These are phyloP conservation scores for Hemerocallis citrina DNA, from an alignment of 106 monocot species.

Conservation along the genomic window DNA sequence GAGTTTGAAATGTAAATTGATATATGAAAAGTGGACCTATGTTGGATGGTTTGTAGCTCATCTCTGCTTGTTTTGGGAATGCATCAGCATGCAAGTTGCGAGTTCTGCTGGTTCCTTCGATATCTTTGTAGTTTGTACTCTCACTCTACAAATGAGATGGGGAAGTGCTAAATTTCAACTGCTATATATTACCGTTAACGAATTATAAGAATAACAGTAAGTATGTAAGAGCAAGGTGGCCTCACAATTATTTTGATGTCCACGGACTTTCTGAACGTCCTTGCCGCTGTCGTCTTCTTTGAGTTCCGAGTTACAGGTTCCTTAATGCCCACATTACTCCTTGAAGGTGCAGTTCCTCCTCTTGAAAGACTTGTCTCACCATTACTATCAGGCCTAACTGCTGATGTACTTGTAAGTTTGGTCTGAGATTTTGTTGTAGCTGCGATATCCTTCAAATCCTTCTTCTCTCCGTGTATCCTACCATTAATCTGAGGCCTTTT, in stretches of 20 bases:
- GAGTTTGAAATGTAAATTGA: neutral
- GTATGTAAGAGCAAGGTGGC: too few species aligned
- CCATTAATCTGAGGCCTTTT: neutral
- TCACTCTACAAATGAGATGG: neutral
- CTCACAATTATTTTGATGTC: slow-evolving; percentile 11
- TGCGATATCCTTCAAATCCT: slow-evolving; percentile 5
- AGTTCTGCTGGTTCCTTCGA: slow-evolving; percentile 1
- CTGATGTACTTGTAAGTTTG: neutral
- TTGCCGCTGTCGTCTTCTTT: slow-evolving; percentile 12
- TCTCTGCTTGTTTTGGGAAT: neutral
- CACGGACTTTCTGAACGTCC: slow-evolving; percentile 5
- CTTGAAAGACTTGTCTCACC: neutral
- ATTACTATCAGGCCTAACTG: slow-evolving; percentile 9
- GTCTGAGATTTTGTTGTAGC: slow-evolving; percentile 11
- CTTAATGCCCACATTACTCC: neutral
- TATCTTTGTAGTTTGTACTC: neutral
- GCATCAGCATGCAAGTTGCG: neutral
- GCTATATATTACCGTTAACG: too few species aligned
- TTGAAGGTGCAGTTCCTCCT: neutral
- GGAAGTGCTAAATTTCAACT: too few species aligned
- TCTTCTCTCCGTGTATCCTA: slow-evolving; percentile 4
- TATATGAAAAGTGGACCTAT: slow-evolving; percentile 7
- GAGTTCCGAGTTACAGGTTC: slow-evolving; percentile 6
- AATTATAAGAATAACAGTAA: too few species aligned
- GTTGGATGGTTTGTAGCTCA: neutral